These are phyloP conservation scores for Collybia sp. DNA, from an alignment of 768 basidiomycete genomes.

Conservation along the genomic window DNA sequence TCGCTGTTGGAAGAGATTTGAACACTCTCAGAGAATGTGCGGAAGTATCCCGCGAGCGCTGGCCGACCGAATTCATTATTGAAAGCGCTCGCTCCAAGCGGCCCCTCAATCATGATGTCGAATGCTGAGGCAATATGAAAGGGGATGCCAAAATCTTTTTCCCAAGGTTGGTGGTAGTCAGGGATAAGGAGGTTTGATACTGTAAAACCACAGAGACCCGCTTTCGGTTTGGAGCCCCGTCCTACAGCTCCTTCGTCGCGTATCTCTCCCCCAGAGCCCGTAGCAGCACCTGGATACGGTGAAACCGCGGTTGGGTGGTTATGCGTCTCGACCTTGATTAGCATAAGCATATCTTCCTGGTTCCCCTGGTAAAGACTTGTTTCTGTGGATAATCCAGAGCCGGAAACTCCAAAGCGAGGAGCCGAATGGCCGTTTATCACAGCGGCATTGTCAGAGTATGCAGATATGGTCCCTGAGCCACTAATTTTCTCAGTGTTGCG, in stretches of 20 bases:
- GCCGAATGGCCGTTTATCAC: slow-evolving; percentile 78
- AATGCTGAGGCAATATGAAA: slow-evolving; percentile 87
- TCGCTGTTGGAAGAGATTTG: slow-evolving; percentile 44
- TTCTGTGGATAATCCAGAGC: slow-evolving; percentile 9
- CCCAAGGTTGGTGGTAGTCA: slow-evolving; percentile 91
- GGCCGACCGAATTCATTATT: slow-evolving; percentile 99
- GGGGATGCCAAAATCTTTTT: slow-evolving; percentile 88
- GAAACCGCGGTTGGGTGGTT: slow-evolving; percentile 99
- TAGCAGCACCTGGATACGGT: slow-evolving; percentile 97
- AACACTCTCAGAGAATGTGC: slow-evolving; percentile 85
- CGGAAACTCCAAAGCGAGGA: slow-evolving; percentile 65
- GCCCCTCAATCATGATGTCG: slow-evolving; percentile 97
- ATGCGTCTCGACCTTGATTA: slow-evolving; percentile 98
- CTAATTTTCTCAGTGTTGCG: slow-evolving; percentile 86
- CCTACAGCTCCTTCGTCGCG: slow-evolving; percentile 97
- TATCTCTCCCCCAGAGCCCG: slow-evolving; percentile 97
- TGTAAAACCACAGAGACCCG: slow-evolving; percentile 89
- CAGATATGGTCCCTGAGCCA: slow-evolving; percentile 81
- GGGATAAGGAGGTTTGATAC: slow-evolving; percentile 93
- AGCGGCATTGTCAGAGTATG: slow-evolving; percentile 97
- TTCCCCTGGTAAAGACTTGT: slow-evolving; percentile 48
- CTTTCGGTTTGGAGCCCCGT: slow-evolving; percentile 93
- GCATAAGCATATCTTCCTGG: slow-evolving; percentile 76
- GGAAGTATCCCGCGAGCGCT: slow-evolving; percentile 88
- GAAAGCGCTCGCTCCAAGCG: slow-evolving; percentile 91